Base-by-base conservation (phyloP, 2,329 filamentous ascomycete genomes). In the Epicoccum nigrum region DNA sequence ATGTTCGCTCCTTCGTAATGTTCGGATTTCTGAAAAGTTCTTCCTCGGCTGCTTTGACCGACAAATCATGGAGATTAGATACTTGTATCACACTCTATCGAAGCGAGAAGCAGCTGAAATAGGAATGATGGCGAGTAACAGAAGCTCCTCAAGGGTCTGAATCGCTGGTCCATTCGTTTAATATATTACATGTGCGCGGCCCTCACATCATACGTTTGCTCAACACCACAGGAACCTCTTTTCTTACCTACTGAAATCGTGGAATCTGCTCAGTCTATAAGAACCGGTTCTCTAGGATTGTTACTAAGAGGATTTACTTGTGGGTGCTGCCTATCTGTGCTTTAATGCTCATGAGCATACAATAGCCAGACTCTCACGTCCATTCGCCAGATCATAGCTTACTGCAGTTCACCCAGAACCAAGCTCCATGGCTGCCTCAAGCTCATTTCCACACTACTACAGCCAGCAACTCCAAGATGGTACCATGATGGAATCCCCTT, bases 391-490 rank as follows among this genome's bases (percentile, higher is more conserved):
- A 9, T 4, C 23, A 25, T 9, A 25, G 23, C 9, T 9, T 9
- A 25, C n/a, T 13, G 30, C 30, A 31, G 15, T 13, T 6, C 30
- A n/a, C 7, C 30, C 30, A n/a, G 32, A 11, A 6, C 32, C 7
- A 6, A 7, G 11, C 7, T 9, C 33, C 54, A 69, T 69, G 67
- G 62, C 67, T 49, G 19, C 38, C 6, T 39, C 51, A 21, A 63
- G 46, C 9, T 23, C 62, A 9, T 51, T 68, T 17, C 67, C 67
- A 19, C 56, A 61, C 11, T 70, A 60, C 45, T 67, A 71, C 40
- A 67, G 67, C 4, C 63, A 70, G 38, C 58, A 56, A 31, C 58
- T 69, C 45, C 53, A 62, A 41, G 64, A 70, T 50, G 67, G 63
- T 8, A 63, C 67, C 9, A 52, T 65, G 45, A 57, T 68, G 43